Conservation (phyloP, 352 stramenopile genomes). For the Phytopythium oedochilum region DNA sequence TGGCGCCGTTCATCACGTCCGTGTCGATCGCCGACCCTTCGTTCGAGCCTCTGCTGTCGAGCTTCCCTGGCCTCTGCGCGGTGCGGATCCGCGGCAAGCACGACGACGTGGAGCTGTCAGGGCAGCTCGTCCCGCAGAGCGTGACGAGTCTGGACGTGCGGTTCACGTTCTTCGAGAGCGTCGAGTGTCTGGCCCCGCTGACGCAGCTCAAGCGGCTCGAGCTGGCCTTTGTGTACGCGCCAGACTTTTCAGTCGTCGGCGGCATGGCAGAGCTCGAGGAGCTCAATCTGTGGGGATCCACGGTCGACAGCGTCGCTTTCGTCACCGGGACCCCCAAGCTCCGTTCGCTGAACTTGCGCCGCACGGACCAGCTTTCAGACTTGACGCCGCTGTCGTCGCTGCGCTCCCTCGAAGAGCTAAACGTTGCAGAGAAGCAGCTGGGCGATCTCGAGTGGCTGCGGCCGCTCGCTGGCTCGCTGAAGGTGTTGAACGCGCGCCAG, state of each 20-base stretch:
- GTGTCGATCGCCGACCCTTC: slow-evolving; percentile 1
- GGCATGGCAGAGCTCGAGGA: not conserved
- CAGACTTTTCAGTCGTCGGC: not conserved
- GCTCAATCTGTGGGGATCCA: not conserved
- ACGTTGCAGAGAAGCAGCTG: not conserved
- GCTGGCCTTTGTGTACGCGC: not conserved
- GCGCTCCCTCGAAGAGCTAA: not conserved
- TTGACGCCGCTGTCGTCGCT: not conserved
- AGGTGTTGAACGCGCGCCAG: not conserved
- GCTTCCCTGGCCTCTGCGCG: not conserved
- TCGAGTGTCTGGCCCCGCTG: not conserved
- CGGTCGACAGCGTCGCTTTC: not conserved
- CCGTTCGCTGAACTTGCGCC: not conserved
- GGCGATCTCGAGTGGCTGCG: not conserved
- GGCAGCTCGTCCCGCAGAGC: not conserved
- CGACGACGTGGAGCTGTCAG: not conserved
- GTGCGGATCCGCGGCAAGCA: not conserved
- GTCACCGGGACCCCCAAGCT: not conserved
- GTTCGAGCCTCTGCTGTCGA: not conserved
- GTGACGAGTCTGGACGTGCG: slow-evolving; percentile 1
- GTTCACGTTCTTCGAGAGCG: not conserved
- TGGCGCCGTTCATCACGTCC: not conserved
- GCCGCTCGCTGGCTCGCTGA: not conserved
- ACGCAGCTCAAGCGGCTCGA: not conserved
- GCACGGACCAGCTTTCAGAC: not conserved